phyloP scores from a whole-genome alignment of 2,329 filamentous ascomycete species.

The Stagonosporopsis chrysanthemi region DNA sequence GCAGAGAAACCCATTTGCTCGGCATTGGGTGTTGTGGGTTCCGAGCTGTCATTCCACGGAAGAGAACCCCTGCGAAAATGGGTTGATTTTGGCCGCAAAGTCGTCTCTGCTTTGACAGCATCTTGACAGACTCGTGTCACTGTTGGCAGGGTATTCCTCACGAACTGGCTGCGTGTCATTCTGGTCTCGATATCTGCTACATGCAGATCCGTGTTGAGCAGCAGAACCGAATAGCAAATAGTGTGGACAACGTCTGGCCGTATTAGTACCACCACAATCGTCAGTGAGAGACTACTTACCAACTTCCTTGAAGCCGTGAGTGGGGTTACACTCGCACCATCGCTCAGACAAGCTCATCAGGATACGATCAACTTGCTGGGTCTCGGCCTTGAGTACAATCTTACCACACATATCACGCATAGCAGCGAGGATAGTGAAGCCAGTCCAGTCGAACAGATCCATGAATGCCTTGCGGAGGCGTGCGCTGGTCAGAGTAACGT shows the following conservation, averaged over 20 bases:
- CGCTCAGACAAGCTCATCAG: conserved; percentile 85
- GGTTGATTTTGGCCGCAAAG: conserved; percentile 44
- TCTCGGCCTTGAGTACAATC: conserved; percentile 86
- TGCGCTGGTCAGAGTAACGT: conserved; percentile 63
- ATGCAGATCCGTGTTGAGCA: conserved; percentile 95
- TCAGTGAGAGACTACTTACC: conserved; percentile 63
- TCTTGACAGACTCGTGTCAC: conserved; percentile 79
- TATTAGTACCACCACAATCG: conserved; percentile 38
- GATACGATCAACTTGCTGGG: conserved; percentile 95
- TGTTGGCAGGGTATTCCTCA: conserved; percentile 95
- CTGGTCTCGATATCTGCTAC: conserved; percentile 93
- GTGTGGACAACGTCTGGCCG: conserved; percentile 87
- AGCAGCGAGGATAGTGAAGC: conserved; percentile 78
- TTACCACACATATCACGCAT: conserved; percentile 83
- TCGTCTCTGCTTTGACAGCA: conserved; percentile 58
- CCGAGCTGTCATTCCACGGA: conserved; percentile 47
- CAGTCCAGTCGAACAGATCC: conserved; percentile 86
- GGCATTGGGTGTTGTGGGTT: conserved; percentile 44
- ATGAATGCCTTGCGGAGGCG: conserved; percentile 80
- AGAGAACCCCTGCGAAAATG: conserved; percentile 45
- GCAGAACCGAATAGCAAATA: conserved; percentile 93
- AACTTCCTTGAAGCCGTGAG: conserved; percentile 88
- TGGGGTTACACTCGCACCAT: conserved; percentile 93
- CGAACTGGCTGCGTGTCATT: conserved; percentile 93
- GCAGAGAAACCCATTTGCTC: conserved; percentile 37